phyloP scores from a whole-genome alignment of 768 basidiomycete genomes.

The Omphalotus guepiniiformis region DNA sequence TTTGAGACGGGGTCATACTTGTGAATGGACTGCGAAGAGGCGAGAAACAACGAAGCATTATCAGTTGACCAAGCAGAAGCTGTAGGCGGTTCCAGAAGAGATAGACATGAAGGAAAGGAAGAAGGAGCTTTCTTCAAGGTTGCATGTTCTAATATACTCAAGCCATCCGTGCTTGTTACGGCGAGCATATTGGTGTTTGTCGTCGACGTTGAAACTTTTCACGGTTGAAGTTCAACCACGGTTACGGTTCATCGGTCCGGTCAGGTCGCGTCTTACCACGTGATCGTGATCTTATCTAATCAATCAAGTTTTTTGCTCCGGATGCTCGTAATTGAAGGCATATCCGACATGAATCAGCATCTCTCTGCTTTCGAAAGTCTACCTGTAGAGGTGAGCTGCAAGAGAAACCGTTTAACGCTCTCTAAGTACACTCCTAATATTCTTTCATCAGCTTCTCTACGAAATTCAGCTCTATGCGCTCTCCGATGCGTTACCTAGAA shows the following conservation, averaged over 20 bases:
- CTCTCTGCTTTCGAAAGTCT: neutral
- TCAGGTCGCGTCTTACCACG: too few relatives aligned
- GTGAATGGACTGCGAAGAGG: slow-evolving; percentile 42
- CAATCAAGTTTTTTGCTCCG: neutral
- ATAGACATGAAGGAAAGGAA: slow-evolving; percentile 35
- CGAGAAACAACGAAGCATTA: slow-evolving; percentile 50
- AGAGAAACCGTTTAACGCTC: too few relatives aligned
- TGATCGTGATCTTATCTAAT: neutral
- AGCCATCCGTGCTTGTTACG: slow-evolving; percentile 42
- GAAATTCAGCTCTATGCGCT: slow-evolving; percentile 71
- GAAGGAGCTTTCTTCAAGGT: slow-evolving; percentile 42
- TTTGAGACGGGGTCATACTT: slow-evolving; percentile 48
- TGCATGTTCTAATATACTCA: slow-evolving; percentile 43
- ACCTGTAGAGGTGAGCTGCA: slow-evolving; percentile 6
- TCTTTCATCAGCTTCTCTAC: slow-evolving; percentile 59
- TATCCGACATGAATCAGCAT: neutral
- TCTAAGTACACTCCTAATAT: neutral
- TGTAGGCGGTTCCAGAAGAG: slow-evolving; percentile 29
- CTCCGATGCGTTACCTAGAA: slow-evolving; percentile 58
- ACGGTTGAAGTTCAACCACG: too few relatives aligned
- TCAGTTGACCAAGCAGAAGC: slow-evolving; percentile 56
- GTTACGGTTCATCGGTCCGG: too few relatives aligned
- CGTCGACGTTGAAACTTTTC: too few relatives aligned
- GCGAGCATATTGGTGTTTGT: slow-evolving; percentile 44
- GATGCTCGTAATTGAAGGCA: too few relatives aligned